These are phyloP conservation scores for Alternaria dauci DNA, from an alignment of 2,329 filamentous ascomycete species.

Conservation along the genomic window DNA sequence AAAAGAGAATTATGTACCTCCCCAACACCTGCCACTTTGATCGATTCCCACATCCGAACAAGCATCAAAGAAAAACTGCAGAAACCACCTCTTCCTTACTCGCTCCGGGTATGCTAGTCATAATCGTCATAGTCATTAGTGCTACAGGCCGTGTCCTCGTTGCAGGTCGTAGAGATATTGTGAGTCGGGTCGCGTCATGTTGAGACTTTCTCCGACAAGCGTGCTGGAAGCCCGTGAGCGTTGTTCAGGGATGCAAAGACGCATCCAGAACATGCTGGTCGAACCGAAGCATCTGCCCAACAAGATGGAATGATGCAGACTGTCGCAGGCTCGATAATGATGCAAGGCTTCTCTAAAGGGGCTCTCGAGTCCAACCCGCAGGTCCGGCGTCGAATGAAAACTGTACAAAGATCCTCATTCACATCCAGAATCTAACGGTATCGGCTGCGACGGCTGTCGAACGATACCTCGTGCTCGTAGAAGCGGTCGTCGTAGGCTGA, in stretches of 20 bases:
- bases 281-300: constrained; percentile 20
- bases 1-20: constrained; percentile 19
- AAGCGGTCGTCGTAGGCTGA: constrained; percentile 69
- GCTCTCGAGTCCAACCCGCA: constrained; percentile 16
- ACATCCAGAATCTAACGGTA: constrained; percentile 42
- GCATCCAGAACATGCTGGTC: constrained; percentile 12
- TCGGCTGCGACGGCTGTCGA: constrained; percentile 59
- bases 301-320: constrained; percentile 24
- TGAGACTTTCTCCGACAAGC: constrained; percentile 35
- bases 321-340: constrained; percentile 20
- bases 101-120: constrained; percentile 47
- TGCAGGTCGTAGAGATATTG: constrained; percentile 35
- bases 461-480: constrained; percentile 73
- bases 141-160: constrained; percentile 30
- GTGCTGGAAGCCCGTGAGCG: constrained; percentile 6
- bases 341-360: constrained; percentile 13
- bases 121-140: constrained; percentile 50
- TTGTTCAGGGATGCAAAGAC: constrained; percentile 14
- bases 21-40: constrained; percentile 4
- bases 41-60: constrained; percentile 8
- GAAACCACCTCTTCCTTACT: constrained; percentile 31
- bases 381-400: constrained; percentile 11
- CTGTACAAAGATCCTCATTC: constrained; percentile 5
- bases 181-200: constrained; percentile 43
- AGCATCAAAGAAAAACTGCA: constrained; percentile 20